Base-by-base conservation (phyloP, 139 green algal genomes). In the Coelastrella sp. region DNA sequence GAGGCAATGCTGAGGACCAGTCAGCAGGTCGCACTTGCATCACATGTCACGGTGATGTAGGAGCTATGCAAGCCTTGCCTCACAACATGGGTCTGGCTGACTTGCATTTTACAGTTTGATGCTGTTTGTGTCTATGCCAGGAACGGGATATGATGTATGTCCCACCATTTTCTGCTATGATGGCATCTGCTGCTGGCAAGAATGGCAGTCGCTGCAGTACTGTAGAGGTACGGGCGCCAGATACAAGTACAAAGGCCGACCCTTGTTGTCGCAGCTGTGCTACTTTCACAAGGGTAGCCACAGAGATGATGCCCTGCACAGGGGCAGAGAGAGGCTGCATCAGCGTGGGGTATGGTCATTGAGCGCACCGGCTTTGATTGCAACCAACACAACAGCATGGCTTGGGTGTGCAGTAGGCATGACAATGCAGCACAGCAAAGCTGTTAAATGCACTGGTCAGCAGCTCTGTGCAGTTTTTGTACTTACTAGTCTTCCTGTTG, bases 151-250 rank as follows among this genome's bases (percentile, higher is more conserved):
- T 49, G 35, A 49, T 49, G 35, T 49, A 49, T 49, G 7, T 27
- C 82, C 27, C 63, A 87, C 96, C 96, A 25, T 96, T 97, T 79
- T 98, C 96, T 84, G 93, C 95, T 4, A 97, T 95, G 85, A 94
- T 96, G 11, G 96, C 96, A 84, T 98, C 96, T 9, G 94, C 95
- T 6, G 88, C 88, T 10, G 96, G 96, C 80, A 98, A 93, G 92
- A 93, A 97, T 6, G 96, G 93, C 78, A 98, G 93, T 19, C 96
- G 94, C 91, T 95, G 95, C 66, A 98, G 93, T 73, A 98, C 78
- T n/a, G 96, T 98, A 17, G 91, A 91, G 20, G 93, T 93, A 17
- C 94, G 85, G 1, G 95, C 95, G n/a, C 96, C 96, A 11, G 92
- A 93, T 14, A 95, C 85, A 56, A 95, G 78, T 0, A 95, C 93